Conservation (phyloP, 2,329 filamentous ascomycete species). For the Thelonectria olida region DNA sequence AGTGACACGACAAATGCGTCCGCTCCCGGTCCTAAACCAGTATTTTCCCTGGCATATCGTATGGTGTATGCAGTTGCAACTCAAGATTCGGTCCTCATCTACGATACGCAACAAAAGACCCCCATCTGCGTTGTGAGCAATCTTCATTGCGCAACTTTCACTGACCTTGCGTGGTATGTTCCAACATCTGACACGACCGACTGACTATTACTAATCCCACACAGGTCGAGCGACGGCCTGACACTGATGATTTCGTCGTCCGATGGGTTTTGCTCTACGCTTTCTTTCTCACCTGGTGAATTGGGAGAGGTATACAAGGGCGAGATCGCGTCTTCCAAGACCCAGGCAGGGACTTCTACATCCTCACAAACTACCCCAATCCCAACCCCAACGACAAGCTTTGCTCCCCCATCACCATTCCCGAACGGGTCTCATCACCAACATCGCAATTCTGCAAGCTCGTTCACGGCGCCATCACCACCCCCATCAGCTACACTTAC, state of each 20-base stretch:
- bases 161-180: slow-evolving; percentile 89
- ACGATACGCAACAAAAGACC: slow-evolving; percentile 96
- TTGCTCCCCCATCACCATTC: slow-evolving; percentile 70
- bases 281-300: slow-evolving; percentile 86
- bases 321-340: slow-evolving; percentile 64
- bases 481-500: slow-evolving; percentile 65
- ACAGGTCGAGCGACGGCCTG: slow-evolving; percentile 60
- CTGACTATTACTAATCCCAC: slow-evolving; percentile 40
- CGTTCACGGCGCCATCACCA: slow-evolving; percentile 67
- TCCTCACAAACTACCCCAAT: slow-evolving; percentile 74
- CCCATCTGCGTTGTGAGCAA: slow-evolving; percentile 96
- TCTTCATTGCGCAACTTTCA: slow-evolving; percentile 96
- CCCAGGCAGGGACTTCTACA: slow-evolving; percentile 50
- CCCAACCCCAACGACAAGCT: slow-evolving; percentile 74
- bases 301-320: slow-evolving; percentile 83
- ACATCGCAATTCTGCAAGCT: slow-evolving; percentile 66
- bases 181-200: slow-evolving; percentile 16
- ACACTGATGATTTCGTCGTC: slow-evolving; percentile 93
- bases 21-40: slow-evolving; percentile 69
- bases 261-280: slow-evolving; percentile 93
- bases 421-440: slow-evolving; percentile 58
- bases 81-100: slow-evolving; percentile 92
- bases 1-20: slow-evolving; percentile 57
- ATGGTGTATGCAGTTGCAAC: slow-evolving; percentile 98
- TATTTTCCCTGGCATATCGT: slow-evolving; percentile 88